Percentiles rank a stretch among this genome's conserved stretches.
Conservation (phyloP, 163 green algal species). For the Chlamydomonas reinhardtii region DNA sequence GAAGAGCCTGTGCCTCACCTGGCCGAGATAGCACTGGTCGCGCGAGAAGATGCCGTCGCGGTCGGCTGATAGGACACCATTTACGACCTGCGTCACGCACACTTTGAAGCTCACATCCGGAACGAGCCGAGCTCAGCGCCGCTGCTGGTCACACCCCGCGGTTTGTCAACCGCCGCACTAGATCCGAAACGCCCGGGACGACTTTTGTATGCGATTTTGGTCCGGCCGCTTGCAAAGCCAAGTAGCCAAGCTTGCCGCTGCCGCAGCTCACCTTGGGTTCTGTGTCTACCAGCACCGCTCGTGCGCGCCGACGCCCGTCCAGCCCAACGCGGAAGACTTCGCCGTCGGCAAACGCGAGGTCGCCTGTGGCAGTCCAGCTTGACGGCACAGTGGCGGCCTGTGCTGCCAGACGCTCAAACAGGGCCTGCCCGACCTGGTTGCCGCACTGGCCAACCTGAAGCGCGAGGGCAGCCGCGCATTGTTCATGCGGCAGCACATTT, state of each 20-base stretch:
- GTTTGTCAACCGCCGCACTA: too few relatives aligned
- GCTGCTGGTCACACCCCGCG: too few relatives aligned
- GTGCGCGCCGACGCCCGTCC: conserved; percentile 38
- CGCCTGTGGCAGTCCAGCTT: not conserved
- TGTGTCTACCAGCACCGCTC: conserved; percentile 62
- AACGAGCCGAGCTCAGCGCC: too few relatives aligned
- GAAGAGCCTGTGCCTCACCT: not conserved
- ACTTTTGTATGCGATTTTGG: too few relatives aligned
- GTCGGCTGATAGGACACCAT: conserved; percentile 35
- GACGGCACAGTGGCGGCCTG: conserved; percentile 4
- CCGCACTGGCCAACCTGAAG: conserved; percentile 57
- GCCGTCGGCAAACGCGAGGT: not conserved
- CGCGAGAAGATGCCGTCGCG: conserved; percentile 40
- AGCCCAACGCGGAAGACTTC: conserved; percentile 44
- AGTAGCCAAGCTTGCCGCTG: too few relatives aligned
- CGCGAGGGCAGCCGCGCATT: too few relatives aligned
- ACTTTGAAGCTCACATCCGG: not conserved
- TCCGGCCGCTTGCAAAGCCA: too few relatives aligned
- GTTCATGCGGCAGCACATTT: too few relatives aligned
- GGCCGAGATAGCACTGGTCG: conserved; percentile 53
- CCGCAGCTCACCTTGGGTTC: conserved; percentile 57
- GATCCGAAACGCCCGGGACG: too few relatives aligned
- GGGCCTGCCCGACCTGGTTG: conserved; percentile 58
- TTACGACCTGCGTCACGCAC: conserved; percentile 31
- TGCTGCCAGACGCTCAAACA: conserved; percentile 44